Evolutionary conservation across 768 basidiomycete genomes (phyloP), one percentile per base, ranked within the genome.

Genomic region (Serendipita sp.): DNA sequence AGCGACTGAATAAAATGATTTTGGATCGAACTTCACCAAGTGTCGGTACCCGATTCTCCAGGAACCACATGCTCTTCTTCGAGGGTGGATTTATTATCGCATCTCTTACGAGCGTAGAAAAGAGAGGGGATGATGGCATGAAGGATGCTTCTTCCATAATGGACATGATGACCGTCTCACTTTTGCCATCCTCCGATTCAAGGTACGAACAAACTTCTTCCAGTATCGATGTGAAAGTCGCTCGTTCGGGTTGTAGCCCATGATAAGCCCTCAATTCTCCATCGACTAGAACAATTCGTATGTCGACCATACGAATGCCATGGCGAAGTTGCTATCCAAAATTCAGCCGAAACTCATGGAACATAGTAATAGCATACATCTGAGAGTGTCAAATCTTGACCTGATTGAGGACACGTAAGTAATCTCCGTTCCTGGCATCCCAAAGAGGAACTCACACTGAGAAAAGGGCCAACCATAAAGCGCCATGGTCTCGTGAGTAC

Each of bases 1-100:
- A 96, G 18, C 93, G 83, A 68, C 88, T 91, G 70, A 95, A 83
- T 77, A 97, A 73, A 36, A 96, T 79, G 7, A 85, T 84, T 74
- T 86, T 90, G 3, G 93, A 92, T 69, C 93, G 77, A 7, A 88
- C 91, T 72, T 94, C 87, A 1, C 89, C 90, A 0, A 96, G 79
- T 0, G 66, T 79, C 1, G 94, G 93, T 64, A 95, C 79, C 4
- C 86, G 77, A 69, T 93, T 87, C 69, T 89, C 82, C 41, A 95
- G 73, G 71, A 82, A 94, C 89, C 90, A 95, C 80, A 89, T 83
- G 23, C 75, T 78, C 47, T 75, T 67, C 16, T 77, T 75, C 1
- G 79, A 74, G 23, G 83, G 80, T 2, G 83, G 81, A 47, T 70
- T 70, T 28, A 74, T 72, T 30, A 95, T 86, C 64, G 85, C 87